Percentiles rank a stretch among this genome's conserved stretches.
Conservation (phyloP, 2,329 filamentous ascomycete genomes). For the Penicillium sp. region DNA sequence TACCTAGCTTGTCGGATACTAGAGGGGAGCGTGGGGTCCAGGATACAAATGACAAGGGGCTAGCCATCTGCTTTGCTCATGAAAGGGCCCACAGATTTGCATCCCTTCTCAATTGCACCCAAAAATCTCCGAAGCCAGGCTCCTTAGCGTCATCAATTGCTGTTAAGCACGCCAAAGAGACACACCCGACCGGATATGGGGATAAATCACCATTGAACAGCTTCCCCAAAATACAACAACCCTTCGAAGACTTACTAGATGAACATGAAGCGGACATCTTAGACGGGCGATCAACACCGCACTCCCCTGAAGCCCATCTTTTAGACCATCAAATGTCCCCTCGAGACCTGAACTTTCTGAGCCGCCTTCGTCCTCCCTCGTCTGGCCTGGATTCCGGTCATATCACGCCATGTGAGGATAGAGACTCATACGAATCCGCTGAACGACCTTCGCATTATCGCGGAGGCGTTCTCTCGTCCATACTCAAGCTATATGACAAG, state of each 20-base stretch:
- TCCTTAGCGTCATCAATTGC: slow-evolving; percentile 31
- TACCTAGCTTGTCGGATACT: slow-evolving; percentile 24
- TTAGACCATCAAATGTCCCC: slow-evolving; percentile 41
- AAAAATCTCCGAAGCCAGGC: slow-evolving; percentile 33
- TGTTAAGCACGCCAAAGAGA: slow-evolving; percentile 32
- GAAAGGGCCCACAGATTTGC: slow-evolving; percentile 37
- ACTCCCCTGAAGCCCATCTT: slow-evolving; percentile 34
- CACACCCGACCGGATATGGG: slow-evolving; percentile 30
- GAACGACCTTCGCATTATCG: slow-evolving; percentile 69
- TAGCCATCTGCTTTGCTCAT: slow-evolving; percentile 36
- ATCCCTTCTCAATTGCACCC: slow-evolving; percentile 35
- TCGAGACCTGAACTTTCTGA: slow-evolving; percentile 34
- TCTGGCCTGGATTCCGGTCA: slow-evolving; percentile 37
- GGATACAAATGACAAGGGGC: slow-evolving; percentile 34
- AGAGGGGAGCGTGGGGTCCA: slow-evolving; percentile 29
- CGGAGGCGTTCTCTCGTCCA: slow-evolving; percentile 70
- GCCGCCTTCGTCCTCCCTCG: slow-evolving; percentile 35
- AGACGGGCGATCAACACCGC: slow-evolving; percentile 30
- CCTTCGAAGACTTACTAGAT: slow-evolving; percentile 31
- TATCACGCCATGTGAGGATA: slow-evolving; percentile 37
- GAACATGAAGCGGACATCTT: slow-evolving; percentile 34
- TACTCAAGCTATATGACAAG: slow-evolving; percentile 70
- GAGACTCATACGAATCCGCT: slow-evolving; percentile 59
- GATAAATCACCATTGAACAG: slow-evolving; percentile 40
- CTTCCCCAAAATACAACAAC: slow-evolving; percentile 35